Percentiles rank a stretch among this genome's conserved stretches.
These are phyloP conservation scores for Solanum bulbocastanum DNA, from an alignment of 257 asterid genomes.

Conservation along the genomic window DNA sequence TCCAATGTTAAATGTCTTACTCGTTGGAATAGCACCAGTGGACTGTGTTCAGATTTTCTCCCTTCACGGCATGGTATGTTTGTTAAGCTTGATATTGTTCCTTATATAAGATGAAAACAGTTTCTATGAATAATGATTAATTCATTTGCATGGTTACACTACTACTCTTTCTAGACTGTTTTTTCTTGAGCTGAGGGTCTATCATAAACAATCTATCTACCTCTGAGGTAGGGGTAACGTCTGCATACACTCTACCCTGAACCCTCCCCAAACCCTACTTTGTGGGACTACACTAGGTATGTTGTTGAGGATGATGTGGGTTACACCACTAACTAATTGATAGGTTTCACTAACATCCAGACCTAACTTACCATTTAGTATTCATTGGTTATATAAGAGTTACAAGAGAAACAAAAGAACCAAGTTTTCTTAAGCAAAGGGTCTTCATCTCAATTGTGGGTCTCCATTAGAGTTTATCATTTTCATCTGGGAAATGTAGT, in stretches of 20 bases:
- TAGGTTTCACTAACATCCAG: neutral
- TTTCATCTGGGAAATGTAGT: neutral
- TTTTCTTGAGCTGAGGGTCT: neutral
- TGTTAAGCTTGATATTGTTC: neutral
- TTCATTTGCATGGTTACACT: neutral
- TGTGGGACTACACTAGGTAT: neutral
- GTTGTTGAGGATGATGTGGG: neutral
- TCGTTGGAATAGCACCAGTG: constrained; percentile 87
- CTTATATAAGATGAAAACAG: neutral
- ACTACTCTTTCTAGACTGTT: neutral
- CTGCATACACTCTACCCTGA: neutral
- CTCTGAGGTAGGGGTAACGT: neutral
- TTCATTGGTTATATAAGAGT: neutral
- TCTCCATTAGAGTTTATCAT: neutral
- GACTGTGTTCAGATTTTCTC: constrained; percentile 94
- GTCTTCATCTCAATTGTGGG: neutral
- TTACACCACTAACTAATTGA: neutral
- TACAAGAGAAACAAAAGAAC: neutral
- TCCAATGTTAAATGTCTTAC: constrained; percentile 83
- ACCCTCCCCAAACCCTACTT: neutral
- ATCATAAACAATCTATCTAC: neutral
- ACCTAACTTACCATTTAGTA: neutral
- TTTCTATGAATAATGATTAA: neutral
- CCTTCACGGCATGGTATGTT: constrained; percentile 85
- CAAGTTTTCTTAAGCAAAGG: neutral